Evolutionary conservation across 257 asterid genomes (phyloP), one percentile per base, ranked within the genome.

Genomic region (Capsicum chinense): DNA sequence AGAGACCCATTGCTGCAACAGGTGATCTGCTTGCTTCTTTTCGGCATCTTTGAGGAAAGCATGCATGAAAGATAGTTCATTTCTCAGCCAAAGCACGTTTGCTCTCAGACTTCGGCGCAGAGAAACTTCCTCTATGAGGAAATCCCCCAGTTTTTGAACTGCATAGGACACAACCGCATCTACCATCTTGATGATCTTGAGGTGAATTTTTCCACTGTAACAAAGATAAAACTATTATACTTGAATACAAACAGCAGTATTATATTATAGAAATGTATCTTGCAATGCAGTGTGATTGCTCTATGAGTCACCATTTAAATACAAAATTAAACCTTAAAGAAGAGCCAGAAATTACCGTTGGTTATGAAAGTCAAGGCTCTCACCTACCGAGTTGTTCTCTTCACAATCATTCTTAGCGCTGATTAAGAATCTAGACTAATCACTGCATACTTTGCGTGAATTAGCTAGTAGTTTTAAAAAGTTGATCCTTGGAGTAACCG

Each of bases 21-120:
- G 47, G 54, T 64, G 74, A 47, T 81, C 84, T 7, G 10, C 50
- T 44, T 66, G 57, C 56, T 48, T 81, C 10, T 81, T 39, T 81
- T 81, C 79, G 8, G 84, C 78, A 81, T 62, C 79, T 44, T 39
- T 60, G 48, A 81, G 59, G 66, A 81, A 63, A 17, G 84, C 42
- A 26, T 81, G 71, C 62, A 81, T 63, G 63, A 21, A 60, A 0
- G 52, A 42, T 3, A 81, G 56, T 39, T 81, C 84, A n/a, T 42
- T 66, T 17, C 26, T 48, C 21, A 81, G 62, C 73, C 73, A 64
- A 56, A 60, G 50, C 37, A 63, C 76, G 10, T 81, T 57, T 17
- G 50, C 59, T n/a, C 47, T 44, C 15, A 39, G 2, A 10, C 44
- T 81, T 48, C 14, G 60, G n/a, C 71, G 59, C 10, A 56, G 78